Conservation (phyloP, 352 stramenopile species). For the Phytophthora sansomeana region DNA sequence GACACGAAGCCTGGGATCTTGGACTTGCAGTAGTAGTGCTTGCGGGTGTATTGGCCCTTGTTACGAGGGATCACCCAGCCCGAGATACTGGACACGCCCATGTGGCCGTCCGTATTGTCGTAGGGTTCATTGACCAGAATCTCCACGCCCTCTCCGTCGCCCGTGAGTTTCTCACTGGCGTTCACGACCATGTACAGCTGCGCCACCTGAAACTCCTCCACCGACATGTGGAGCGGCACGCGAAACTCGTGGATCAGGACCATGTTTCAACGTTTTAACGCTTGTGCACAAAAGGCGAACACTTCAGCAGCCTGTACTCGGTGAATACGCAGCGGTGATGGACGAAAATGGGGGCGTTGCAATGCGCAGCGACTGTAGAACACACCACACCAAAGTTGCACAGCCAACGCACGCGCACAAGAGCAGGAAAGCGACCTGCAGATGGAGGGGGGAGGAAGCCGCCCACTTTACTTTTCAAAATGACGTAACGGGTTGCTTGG, state of each 20-base stretch:
- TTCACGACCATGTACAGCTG: constrained; percentile 91
- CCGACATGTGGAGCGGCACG: constrained; percentile 87
- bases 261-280: constrained; percentile 39
- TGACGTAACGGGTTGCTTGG: constrained; percentile 25
- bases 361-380: constrained; percentile 1
- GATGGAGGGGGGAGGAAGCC: background rate
- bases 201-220: constrained; percentile 87
- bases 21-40: constrained; percentile 90
- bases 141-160: constrained; percentile 85
- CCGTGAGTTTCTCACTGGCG: constrained; percentile 86
- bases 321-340: background rate
- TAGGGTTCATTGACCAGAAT: constrained; percentile 90
- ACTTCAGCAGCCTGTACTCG: background rate
- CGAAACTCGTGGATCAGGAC: constrained; percentile 90
- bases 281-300: background rate
- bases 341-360: constrained; percentile 14
- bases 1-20: constrained; percentile 86
- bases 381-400: constrained; percentile 11
- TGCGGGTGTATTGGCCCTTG: constrained; percentile 90
- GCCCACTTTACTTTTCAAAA: constrained; percentile 1
- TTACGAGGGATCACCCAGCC: constrained; percentile 74
- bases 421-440: background rate
- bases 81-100: constrained; percentile 81
- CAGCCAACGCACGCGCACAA: background rate
- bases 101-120: constrained; percentile 83